Conservation (phyloP, 371 early-diverging fungal genomes). For the Mycotypha africana region DNA sequence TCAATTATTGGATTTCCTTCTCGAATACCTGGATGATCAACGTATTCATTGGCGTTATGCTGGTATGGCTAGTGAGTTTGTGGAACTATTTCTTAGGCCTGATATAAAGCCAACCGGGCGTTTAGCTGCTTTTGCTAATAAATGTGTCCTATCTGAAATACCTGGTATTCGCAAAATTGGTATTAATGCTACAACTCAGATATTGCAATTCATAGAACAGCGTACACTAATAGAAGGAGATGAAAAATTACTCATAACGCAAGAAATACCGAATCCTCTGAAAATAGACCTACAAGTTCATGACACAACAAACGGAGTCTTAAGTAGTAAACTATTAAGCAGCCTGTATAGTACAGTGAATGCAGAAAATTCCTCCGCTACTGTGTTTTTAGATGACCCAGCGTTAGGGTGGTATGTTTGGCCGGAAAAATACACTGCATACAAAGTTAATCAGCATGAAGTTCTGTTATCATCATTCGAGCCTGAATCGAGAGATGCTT, state of each 20-base stretch:
- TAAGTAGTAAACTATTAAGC: no score
- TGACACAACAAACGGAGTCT: not conserved
- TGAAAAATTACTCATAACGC: conserved; percentile 31
- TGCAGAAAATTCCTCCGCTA: no score
- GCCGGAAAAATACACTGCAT: conserved; percentile 56
- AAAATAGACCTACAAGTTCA: conserved; percentile 19
- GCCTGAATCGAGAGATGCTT: conserved; percentile 41
- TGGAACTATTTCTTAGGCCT: conserved; percentile 60
- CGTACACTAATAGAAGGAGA: conserved; percentile 51
- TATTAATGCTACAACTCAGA: conserved; percentile 34
- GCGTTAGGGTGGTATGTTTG: conserved; percentile 75
- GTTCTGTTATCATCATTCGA: conserved; percentile 34
- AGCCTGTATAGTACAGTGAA: no score
- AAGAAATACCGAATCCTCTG: conserved; percentile 39
- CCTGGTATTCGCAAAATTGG: conserved; percentile 67
- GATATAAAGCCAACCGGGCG: conserved; percentile 50
- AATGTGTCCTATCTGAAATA: conserved; percentile 63
- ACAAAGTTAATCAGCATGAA: conserved; percentile 33
- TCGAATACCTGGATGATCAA: conserved; percentile 45
- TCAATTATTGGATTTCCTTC: conserved; percentile 25
- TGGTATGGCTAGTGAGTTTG: conserved; percentile 70
- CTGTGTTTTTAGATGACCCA: conserved; percentile 47
- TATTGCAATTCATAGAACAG: conserved; percentile 57
- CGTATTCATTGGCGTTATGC: conserved; percentile 78
- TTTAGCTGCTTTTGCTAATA: conserved; percentile 50